Evolutionary conservation across 1,284 basidiomycete genomes (phyloP).

Genomic region (Gymnopus androsaceus): DNA sequence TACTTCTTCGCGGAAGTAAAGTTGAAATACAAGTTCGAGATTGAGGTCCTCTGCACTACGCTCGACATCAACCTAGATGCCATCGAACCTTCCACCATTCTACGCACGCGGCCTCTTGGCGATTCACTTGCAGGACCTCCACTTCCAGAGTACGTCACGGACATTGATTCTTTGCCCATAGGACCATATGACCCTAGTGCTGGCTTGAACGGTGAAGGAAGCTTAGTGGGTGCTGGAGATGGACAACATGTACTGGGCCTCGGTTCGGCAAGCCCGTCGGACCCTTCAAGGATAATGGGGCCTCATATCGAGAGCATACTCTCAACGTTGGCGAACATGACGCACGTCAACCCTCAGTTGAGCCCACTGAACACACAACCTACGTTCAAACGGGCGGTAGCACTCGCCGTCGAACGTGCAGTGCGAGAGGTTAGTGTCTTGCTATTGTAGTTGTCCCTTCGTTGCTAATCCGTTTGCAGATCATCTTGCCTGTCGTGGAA

Average conservation of each 20-base stretch:
- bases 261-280: constrained; percentile 54
- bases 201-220: neutral
- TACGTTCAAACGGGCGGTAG: constrained; percentile 89
- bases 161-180: constrained; percentile 72
- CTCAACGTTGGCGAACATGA: constrained; percentile 67
- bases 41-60: constrained; percentile 94
- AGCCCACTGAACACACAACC: constrained; percentile 77
- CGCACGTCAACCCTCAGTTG: constrained; percentile 79
- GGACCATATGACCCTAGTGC: constrained; percentile 55
- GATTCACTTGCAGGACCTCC: constrained; percentile 54
- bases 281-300: constrained; percentile 63
- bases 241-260: constrained; percentile 65
- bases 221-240: constrained; percentile 34
- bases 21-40: constrained; percentile 98
- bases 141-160: constrained; percentile 70
- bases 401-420: constrained; percentile 90
- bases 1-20: constrained; percentile 98
- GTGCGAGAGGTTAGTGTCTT: constrained; percentile 78
- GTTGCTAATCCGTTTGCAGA: constrained; percentile 45
- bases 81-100: constrained; percentile 82
- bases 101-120: constrained; percentile 68
- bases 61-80: constrained; percentile 87
- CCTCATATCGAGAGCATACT: constrained; percentile 82
- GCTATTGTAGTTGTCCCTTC: constrained; percentile 1
- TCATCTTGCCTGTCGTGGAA: constrained; percentile 97